These are phyloP conservation scores for Kazachstania africana DNA, from an alignment of 805 yeast genomes.

Conservation along the genomic window DNA sequence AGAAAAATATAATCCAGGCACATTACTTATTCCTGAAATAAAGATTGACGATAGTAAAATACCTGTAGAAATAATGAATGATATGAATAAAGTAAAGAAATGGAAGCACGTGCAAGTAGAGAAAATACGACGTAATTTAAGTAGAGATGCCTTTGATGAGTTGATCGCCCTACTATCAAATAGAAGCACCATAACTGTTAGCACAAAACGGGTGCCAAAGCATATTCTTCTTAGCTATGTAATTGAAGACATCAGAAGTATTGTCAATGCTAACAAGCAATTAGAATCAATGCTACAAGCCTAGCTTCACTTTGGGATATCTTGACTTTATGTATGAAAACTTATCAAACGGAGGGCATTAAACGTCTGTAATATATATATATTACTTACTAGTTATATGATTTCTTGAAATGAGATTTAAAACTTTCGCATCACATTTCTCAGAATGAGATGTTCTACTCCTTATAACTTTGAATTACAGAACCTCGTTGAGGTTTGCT, in stretches of 20 bases:
- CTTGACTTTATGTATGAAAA: too few species aligned
- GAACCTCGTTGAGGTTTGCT: too few species aligned
- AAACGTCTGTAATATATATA: not conserved
- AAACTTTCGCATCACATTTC: too few species aligned
- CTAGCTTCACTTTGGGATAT: too few species aligned
- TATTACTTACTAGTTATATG: not conserved
- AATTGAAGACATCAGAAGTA: slow-evolving; percentile 21
- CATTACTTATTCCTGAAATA: slow-evolving; percentile 17
- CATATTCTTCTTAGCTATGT: slow-evolving; percentile 19
- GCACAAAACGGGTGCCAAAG: slow-evolving; percentile 24
- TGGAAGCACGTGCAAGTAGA: slow-evolving; percentile 27
- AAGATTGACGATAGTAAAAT: slow-evolving; percentile 12
- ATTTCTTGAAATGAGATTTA: too few species aligned
- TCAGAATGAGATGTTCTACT: too few species aligned
- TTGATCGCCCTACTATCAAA: slow-evolving; percentile 15
- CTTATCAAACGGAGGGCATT: too few species aligned
- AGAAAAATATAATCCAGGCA: slow-evolving; percentile 8
- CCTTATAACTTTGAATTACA: too few species aligned
- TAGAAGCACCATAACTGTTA: slow-evolving; percentile 4
- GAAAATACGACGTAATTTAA: slow-evolving; percentile 20
- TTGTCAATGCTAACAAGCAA: slow-evolving; percentile 18
- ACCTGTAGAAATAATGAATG: slow-evolving; percentile 12
- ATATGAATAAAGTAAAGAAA: slow-evolving; percentile 14
- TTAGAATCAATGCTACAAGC: slow-evolving; percentile 10
- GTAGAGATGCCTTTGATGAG: slow-evolving; percentile 20